These are phyloP conservation scores for Ophidiomyces ophidiicola DNA, from an alignment of 2,329 filamentous ascomycete genomes.

Conservation along the genomic window DNA sequence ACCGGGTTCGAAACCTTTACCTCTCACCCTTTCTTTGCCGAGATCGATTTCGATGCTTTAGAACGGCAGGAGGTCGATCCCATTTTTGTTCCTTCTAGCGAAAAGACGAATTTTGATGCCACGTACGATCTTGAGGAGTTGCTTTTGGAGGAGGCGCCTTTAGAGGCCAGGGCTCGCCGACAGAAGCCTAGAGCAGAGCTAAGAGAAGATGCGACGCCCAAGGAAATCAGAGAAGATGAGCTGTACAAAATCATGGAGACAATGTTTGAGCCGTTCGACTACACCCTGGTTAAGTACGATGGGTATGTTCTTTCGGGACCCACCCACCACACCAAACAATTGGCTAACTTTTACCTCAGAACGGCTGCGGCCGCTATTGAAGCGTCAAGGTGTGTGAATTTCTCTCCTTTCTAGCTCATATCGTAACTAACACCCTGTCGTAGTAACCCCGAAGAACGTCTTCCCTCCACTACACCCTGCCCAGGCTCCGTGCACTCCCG, in stretches of 20 bases:
- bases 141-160: conserved; percentile 80
- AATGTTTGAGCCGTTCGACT: conserved; percentile 91
- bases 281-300: conserved; percentile 68
- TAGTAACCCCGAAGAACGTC: conserved; percentile 31
- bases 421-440: conserved; percentile 11
- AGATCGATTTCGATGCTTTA: conserved; percentile 70
- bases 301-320: conserved; percentile 41
- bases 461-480: conserved; percentile 18
- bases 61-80: conserved; percentile 82
- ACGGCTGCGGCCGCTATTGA: conserved; percentile 32
- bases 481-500: conserved; percentile 23
- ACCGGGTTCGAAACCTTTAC: conserved; percentile 73
- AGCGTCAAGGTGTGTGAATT: conserved; percentile 23
- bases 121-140: conserved; percentile 95
- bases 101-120: conserved; percentile 98
- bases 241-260: conserved; percentile 88
- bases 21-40: conserved; percentile 76
- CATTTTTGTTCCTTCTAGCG: conserved; percentile 82
- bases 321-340: conserved; percentile 13
- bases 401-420: conserved; percentile 8
- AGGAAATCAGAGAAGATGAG: conserved; percentile 89
- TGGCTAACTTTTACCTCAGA: conserved; percentile 15
- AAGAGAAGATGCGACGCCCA: conserved; percentile 86
- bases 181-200: conserved; percentile 88
- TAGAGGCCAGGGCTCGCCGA: conserved; percentile 81